Base-by-base conservation (phyloP, 2,329 filamentous ascomycete genomes). In the Neofusicoccum sp. region DNA sequence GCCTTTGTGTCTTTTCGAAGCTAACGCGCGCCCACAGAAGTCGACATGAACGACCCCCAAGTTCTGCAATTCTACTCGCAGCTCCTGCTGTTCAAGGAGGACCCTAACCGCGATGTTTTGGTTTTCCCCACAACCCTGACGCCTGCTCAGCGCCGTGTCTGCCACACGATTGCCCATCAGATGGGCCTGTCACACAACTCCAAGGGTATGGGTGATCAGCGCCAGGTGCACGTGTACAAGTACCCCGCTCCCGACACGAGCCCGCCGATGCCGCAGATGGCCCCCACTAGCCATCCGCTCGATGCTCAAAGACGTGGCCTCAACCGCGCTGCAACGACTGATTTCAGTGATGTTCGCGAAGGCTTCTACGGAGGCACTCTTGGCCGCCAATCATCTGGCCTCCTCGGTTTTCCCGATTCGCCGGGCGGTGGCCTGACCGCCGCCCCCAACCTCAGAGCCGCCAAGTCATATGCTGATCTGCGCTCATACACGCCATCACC, bases 401-500 rank as follows among this genome's bases (percentile, higher is more conserved):
- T 93, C n/a, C 81, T 98, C 38, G 90, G 93, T 11, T 78, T 78
- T 71, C 87, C 93, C n/a, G 91, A 91, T 66, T 93, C 91, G 70
- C 90, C 85, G 6, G 70, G 78, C 45, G 77, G 78, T 65, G 83
- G 83, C 53, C 80, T 87, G 62, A 87, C 87, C 33, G 85, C 89
- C 49, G 89, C 82, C 61, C 85, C 91, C 71, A 93, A 93, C 70
- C 85, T 99, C 36, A 89, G 95, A 44, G 91, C 91, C 30, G 95
- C 93, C 64, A 98, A 98, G 80, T 98, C 93, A 54, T 97, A 97
- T 73, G 95, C 93, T 36, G 95, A 99, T 72, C 80, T 99, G 65
- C 89, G 93, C 65, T 96, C 93, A 1, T 96, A 96, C 77, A 97
- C 93, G 14, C 93, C 93, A 9, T 98, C 93, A 67, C 93, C 95